phyloP scores from a whole-genome alignment of 1,284 basidiomycete species.

The Cutaneotrichosporon sp. region DNA sequence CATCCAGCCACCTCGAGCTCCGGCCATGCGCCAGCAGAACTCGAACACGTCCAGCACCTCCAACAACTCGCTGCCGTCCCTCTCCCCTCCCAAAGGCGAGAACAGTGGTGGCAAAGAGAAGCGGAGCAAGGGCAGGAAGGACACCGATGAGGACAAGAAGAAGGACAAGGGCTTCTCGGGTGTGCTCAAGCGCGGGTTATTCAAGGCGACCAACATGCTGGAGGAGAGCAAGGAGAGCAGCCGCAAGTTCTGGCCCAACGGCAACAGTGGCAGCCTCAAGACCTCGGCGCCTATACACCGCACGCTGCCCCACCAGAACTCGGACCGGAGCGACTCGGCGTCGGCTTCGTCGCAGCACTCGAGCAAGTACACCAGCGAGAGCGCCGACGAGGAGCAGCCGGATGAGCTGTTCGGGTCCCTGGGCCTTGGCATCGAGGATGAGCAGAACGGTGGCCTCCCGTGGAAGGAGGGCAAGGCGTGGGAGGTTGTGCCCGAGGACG shows the following conservation, averaged over 20 bases:
- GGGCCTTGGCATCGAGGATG: slow-evolving; percentile 30
- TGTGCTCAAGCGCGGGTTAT: slow-evolving; percentile 46
- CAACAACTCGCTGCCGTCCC: slow-evolving; percentile 2
- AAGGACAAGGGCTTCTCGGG: slow-evolving; percentile 29
- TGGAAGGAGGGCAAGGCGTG: slow-evolving; percentile 50
- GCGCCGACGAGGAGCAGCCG: slow-evolving; percentile 16
- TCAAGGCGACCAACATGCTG: slow-evolving; percentile 32
- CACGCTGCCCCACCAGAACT: slow-evolving; percentile 5
- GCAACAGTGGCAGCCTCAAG: slow-evolving; percentile 4
- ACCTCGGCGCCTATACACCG: neutral
- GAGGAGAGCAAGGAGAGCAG: slow-evolving; percentile 42
- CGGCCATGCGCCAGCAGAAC: neutral
- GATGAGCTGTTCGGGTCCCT: slow-evolving; percentile 24
- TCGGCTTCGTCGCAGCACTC: slow-evolving; percentile 25
- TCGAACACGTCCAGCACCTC: neutral
- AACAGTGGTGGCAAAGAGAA: slow-evolving; percentile 7
- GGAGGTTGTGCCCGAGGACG: slow-evolving; percentile 50
- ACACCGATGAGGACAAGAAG: slow-evolving; percentile 36
- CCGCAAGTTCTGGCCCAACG: slow-evolving; percentile 17
- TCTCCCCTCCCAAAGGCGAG: slow-evolving; percentile 24
- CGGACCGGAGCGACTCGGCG: slow-evolving; percentile 22
- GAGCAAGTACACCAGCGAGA: slow-evolving; percentile 14
- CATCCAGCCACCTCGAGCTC: neutral
- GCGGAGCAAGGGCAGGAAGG: slow-evolving; percentile 18
- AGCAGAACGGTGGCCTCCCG: slow-evolving; percentile 28